phyloP scores from a whole-genome alignment of 495 filamentous ascomycete genomes.

The Elaphomyces granulatus region DNA sequence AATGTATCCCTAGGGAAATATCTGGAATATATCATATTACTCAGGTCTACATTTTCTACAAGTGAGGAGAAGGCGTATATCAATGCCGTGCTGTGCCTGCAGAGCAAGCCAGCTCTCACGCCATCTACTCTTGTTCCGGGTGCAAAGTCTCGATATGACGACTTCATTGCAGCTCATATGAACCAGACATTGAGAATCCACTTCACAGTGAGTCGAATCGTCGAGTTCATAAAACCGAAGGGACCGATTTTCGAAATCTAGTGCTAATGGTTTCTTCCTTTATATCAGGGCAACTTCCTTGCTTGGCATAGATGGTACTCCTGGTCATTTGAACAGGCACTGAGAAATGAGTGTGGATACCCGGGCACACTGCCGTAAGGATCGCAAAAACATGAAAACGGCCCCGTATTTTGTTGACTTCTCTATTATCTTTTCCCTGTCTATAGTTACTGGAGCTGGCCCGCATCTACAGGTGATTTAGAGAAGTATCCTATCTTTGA shows the following conservation, averaged over 20 bases:
- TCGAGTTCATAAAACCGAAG: too few relatives aligned
- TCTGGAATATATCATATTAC: not conserved
- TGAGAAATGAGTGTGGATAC: constrained; percentile 59
- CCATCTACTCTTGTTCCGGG: constrained; percentile 28
- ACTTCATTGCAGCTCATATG: constrained; percentile 57
- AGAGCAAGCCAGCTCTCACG: constrained; percentile 33
- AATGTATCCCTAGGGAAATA: not conserved
- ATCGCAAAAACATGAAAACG: not conserved
- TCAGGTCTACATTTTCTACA: constrained; percentile 12
- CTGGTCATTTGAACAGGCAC: constrained; percentile 48
- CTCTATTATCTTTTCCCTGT: too few relatives aligned
- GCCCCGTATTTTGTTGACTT: not conserved
- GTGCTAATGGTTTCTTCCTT: not conserved
- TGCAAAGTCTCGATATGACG: constrained; percentile 47
- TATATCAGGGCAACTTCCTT: constrained; percentile 43
- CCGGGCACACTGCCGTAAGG: constrained; percentile 35
- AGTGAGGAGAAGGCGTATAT: constrained; percentile 43
- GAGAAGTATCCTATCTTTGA: constrained; percentile 50
- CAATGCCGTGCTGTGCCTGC: constrained; percentile 49
- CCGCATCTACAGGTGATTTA: constrained; percentile 31
- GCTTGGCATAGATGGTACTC: constrained; percentile 59
- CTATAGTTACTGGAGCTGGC: constrained; percentile 57
- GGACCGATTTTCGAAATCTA: not conserved
- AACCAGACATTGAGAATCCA: constrained; percentile 48
- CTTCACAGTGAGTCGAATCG: constrained; percentile 38